Percentiles rank a stretch among this genome's conserved stretches.
These are phyloP conservation scores for Hypoxylon fuscum DNA, from an alignment of 495 filamentous ascomycete species.

Conservation along the genomic window DNA sequence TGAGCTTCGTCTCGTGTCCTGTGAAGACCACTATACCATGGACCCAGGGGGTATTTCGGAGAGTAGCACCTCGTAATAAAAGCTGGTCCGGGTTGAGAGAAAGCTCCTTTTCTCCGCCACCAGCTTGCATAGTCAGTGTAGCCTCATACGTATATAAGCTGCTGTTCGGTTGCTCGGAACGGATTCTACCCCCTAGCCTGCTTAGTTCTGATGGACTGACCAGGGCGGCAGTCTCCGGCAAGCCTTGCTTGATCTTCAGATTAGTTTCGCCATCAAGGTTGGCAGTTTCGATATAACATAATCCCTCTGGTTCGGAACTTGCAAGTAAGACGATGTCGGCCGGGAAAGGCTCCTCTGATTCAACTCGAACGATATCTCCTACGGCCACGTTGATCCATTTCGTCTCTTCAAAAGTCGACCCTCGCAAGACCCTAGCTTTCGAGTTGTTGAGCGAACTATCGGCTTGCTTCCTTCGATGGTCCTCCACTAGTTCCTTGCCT, in stretches of 20 bases:
- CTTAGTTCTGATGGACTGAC: constrained; percentile 90
- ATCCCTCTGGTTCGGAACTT: constrained; percentile 94
- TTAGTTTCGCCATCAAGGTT: constrained; percentile 99
- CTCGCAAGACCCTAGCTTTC: constrained; percentile 82
- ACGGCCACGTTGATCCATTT: constrained; percentile 95
- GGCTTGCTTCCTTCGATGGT: constrained; percentile 87
- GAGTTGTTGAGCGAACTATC: constrained; percentile 90
- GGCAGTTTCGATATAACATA: constrained; percentile 99
- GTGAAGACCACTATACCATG: constrained; percentile 98
- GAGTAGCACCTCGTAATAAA: constrained; percentile 88
- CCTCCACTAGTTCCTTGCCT: constrained; percentile 93
- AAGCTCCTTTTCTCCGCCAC: constrained; percentile 92
- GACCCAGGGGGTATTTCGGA: constrained; percentile 98
- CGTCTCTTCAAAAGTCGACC: constrained; percentile 83
- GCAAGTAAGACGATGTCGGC: constrained; percentile 92
- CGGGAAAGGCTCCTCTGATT: constrained; percentile 96
- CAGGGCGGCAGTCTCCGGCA: constrained; percentile 89
- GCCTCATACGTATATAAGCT: constrained; percentile 99
- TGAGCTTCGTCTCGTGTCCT: constrained; percentile 98
- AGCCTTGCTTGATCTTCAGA: constrained; percentile 97
- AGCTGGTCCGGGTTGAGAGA: constrained; percentile 72
- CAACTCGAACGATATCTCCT: constrained; percentile 92
- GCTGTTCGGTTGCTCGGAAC: constrained; percentile 98
- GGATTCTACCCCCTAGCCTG: constrained; percentile 82
- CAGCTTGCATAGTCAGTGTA: constrained; percentile 89